A percentile compares a stretch with the other conserved stretches of the same genome.
Evolutionary conservation across 768 basidiomycete genomes (phyloP).

Genomic region (Tylopilus plumbeoviolaceoides): DNA sequence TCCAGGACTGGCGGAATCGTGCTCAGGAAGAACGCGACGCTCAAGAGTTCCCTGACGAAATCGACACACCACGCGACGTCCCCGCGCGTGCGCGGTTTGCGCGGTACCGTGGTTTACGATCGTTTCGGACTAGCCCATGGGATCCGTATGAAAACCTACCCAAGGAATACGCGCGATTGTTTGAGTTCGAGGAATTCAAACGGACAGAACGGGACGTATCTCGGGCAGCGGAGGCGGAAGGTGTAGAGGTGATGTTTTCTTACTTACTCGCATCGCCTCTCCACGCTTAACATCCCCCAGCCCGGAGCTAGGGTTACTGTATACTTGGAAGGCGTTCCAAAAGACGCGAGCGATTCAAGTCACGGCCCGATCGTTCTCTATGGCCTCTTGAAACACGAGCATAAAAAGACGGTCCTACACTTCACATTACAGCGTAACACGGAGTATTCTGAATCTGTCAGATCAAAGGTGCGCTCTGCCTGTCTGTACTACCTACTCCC

Average conservation of each 20-base stretch:
- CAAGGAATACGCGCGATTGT: constrained; percentile 86
- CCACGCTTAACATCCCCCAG: constrained; percentile 35
- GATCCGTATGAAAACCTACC: too few species aligned
- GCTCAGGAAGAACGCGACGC: constrained; percentile 78
- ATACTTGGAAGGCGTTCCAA: constrained; percentile 71
- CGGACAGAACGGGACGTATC: constrained; percentile 73
- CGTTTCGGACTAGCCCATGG: too few species aligned
- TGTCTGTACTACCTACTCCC: neutral
- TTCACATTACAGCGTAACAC: constrained; percentile 94
- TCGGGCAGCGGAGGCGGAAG: constrained; percentile 62
- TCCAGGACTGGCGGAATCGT: constrained; percentile 65
- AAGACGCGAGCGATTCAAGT: constrained; percentile 39
- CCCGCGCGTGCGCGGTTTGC: constrained; percentile 82
- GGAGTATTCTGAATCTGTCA: constrained; percentile 83
- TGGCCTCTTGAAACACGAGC: constrained; percentile 89
- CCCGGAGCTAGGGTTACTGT: constrained; percentile 79
- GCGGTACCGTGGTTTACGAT: constrained; percentile 85
- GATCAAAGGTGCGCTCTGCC: constrained; percentile 67
- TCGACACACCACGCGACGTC: constrained; percentile 88
- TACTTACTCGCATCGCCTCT: neutral
- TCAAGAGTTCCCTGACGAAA: constrained; percentile 89
- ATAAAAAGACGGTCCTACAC: constrained; percentile 90
- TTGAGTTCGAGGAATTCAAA: constrained; percentile 94
- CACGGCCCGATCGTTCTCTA: constrained; percentile 62
- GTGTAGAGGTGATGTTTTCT: constrained; percentile 56